phyloP scores from a whole-genome alignment of 2,329 filamentous ascomycete genomes.

The Ceratocystis destructans region DNA sequence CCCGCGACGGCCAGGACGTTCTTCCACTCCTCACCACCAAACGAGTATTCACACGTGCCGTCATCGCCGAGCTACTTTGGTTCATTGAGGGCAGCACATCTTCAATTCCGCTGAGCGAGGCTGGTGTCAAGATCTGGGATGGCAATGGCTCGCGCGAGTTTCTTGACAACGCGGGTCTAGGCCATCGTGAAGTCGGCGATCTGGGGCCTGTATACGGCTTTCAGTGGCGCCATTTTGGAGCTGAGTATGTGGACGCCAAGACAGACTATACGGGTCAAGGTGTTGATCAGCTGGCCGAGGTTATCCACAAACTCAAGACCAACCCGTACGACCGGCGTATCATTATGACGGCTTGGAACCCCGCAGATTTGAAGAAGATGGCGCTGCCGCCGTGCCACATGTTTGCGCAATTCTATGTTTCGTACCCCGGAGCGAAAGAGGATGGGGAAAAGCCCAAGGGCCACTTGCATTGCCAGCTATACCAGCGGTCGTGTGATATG shows the following conservation, averaged over 20 bases:
- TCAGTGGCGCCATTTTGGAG: constrained; percentile 97
- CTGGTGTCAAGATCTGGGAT: constrained; percentile 95
- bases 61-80: constrained; percentile 89
- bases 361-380: constrained; percentile 72
- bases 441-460: constrained; percentile 42
- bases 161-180: constrained; percentile 71
- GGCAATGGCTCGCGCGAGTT: constrained; percentile 86
- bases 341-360: constrained; percentile 90
- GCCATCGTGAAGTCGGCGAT: constrained; percentile 72
- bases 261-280: constrained; percentile 79
- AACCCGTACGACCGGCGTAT: constrained; percentile 83
- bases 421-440: constrained; percentile 40
- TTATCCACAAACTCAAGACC: constrained; percentile 71
- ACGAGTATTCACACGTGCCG: constrained; percentile 81
- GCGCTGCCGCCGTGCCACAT: constrained; percentile 90
- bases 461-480: constrained; percentile 72
- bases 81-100: constrained; percentile 80
- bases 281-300: constrained; percentile 81
- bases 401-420: constrained; percentile 94
- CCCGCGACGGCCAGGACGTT: constrained; percentile 46
- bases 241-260: constrained; percentile 65
- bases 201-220: constrained; percentile 95
- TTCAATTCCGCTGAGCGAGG: constrained; percentile 58
- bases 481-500: constrained; percentile 94
- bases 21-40: constrained; percentile 94